Base-by-base conservation (phyloP, 495 filamentous ascomycete genomes). In the Trichocladium uniseriatum region DNA sequence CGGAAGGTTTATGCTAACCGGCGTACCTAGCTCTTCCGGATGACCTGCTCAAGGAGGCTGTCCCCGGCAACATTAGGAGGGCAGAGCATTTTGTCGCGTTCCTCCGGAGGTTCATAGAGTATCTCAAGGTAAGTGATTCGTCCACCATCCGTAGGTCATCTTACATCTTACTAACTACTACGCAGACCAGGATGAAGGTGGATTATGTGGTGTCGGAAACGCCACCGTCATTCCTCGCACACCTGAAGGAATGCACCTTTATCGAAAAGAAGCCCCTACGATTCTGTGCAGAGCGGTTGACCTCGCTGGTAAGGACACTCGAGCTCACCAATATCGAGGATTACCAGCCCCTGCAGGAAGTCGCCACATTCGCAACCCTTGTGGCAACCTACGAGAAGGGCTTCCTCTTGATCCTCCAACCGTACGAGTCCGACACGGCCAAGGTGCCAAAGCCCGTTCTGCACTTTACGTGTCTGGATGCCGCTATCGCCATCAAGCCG, bases 271-370 rank as follows among this genome's bases (percentile, higher is more conserved):
- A 99, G 60, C 92, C 92, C 0, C 66, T 98, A n/a, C 71, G 80
- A 51, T 98, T 97, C 64, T 99, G 92, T 59, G 87, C 94, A 1
- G 94, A 99, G 67, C 83, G 92, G 27, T 70, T 99, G 6, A 95
- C 91, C 2, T 97, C 91, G 2, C 83, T 99, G 0, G 92, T 97
- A 16, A 79, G 94, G 42, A 97, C 94, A 0, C 79, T 99, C 20
- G 94, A 99, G 60, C 83, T 99, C 43, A 89, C 89, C 16, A 95
- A 94, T 54, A 95, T 99, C 43, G 94, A 97, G 69, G 94, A 99
- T 60, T 97, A 94, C 60, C 89, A 94, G 51, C 85, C 92, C 5
- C 77, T 99, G 0, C 94, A 99, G 73, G 91, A 99, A 72, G 89
- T 99, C 11, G 94, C 94, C 7, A 95, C 91, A 2, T 99, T 99